Evolutionary conservation across 2,329 filamentous ascomycete genomes (phyloP).

Genomic region (Sporothrix inflata): DNA sequence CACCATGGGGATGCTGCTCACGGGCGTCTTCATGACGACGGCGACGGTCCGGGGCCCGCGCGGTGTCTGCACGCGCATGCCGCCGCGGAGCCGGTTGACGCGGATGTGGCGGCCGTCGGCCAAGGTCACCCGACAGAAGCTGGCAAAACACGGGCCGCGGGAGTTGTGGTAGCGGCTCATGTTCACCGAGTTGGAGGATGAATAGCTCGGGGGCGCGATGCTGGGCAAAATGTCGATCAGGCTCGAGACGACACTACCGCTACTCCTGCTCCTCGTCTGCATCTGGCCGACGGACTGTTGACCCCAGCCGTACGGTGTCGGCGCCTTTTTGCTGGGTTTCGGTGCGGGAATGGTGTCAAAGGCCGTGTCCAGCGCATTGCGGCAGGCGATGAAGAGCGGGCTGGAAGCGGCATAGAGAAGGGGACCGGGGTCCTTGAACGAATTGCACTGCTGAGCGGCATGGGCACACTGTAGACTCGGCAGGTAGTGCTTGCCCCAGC

Average conservation of each 20-base stretch:
- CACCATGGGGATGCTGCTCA: slow-evolving; percentile 48
- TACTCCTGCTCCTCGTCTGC: not conserved
- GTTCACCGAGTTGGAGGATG: slow-evolving; percentile 31
- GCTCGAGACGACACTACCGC: slow-evolving; percentile 23
- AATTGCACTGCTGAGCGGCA: slow-evolving; percentile 60
- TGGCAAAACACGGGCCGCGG: slow-evolving; percentile 57
- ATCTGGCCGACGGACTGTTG: no score
- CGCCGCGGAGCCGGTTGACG: slow-evolving; percentile 50
- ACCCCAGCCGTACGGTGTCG: not conserved
- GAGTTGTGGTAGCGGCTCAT: slow-evolving; percentile 52
- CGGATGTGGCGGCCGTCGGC: slow-evolving; percentile 43
- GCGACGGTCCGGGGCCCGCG: slow-evolving; percentile 52
- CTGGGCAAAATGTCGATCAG: not conserved
- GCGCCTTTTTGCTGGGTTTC: slow-evolving; percentile 41
- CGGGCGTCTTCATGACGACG: slow-evolving; percentile 55
- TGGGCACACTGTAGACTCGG: slow-evolving; percentile 61
- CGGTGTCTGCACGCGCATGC: slow-evolving; percentile 56
- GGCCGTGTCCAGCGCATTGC: slow-evolving; percentile 52
- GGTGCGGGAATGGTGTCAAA: slow-evolving; percentile 55
- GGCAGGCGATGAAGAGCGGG: slow-evolving; percentile 55
- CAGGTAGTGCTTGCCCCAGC: slow-evolving; percentile 63
- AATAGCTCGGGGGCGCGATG: slow-evolving; percentile 25
- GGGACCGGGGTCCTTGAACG: slow-evolving; percentile 64
- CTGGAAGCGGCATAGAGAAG: slow-evolving; percentile 56
- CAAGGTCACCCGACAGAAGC: slow-evolving; percentile 51